These are phyloP conservation scores for Agrocybe chaxingu DNA, from an alignment of 768 basidiomycete species.

Conservation along the genomic window DNA sequence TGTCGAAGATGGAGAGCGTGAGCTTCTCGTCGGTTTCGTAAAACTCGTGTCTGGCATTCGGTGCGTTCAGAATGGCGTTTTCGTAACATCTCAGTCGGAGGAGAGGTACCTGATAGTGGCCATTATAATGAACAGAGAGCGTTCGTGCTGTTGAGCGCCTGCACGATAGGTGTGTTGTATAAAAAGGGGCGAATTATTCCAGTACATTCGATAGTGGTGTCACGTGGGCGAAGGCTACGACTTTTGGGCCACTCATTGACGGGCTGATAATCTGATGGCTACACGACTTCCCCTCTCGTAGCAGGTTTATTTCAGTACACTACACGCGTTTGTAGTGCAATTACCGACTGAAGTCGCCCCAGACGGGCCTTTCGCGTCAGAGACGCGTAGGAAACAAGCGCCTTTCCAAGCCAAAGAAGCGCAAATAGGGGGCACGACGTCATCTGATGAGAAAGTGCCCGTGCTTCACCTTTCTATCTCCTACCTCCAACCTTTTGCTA, in stretches of 20 bases:
- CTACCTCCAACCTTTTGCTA: not conserved
- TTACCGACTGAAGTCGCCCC: too few species aligned
- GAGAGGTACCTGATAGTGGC: slow-evolving; percentile 31
- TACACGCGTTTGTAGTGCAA: too few species aligned
- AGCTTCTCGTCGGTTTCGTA: slow-evolving; percentile 82
- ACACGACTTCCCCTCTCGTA: too few species aligned
- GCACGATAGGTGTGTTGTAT: too few species aligned
- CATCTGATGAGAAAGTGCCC: slow-evolving; percentile 11
- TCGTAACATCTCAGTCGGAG: too few species aligned
- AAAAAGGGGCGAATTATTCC: slow-evolving; percentile 18
- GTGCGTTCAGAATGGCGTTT: too few species aligned
- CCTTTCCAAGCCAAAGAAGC: slow-evolving; percentile 13
- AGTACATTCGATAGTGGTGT: slow-evolving; percentile 32
- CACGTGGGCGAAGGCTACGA: slow-evolving; percentile 16
- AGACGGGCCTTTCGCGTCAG: not conserved
- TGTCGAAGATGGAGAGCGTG: slow-evolving; percentile 75
- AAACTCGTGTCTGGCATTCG: slow-evolving; percentile 65
- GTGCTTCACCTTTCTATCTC: not conserved
- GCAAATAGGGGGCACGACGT: slow-evolving; percentile 16
- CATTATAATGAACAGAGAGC: slow-evolving; percentile 19
- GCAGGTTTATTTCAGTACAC: too few species aligned
- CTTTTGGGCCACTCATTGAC: slow-evolving; percentile 1
- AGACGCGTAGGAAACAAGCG: not conserved
- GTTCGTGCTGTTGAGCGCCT: too few species aligned
- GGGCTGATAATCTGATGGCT: too few species aligned